Evolutionary conservation across 306 rosid genomes (phyloP), one percentile per base, ranked within the genome.

Genomic region (Lupinus albus): DNA sequence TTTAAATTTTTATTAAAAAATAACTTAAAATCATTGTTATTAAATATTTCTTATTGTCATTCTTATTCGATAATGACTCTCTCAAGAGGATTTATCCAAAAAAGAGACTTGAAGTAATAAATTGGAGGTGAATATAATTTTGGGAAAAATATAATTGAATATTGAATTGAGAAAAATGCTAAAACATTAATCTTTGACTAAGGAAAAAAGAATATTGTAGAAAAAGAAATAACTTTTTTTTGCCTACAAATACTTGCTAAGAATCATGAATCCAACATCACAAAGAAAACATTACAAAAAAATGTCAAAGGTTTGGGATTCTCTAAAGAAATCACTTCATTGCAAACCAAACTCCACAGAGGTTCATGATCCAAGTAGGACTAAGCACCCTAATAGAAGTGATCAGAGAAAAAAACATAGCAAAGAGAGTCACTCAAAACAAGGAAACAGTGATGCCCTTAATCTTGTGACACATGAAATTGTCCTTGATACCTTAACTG

Each of bases 291-390:
- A 25, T 25, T 25, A 2, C 30, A 5, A 67, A 6, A 63, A 14
- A 64, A 83, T 84, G 89, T 60, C 84, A 30, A 70, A 39, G 6
- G 5, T 75, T 52, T 84, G 81, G 87, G 25, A 1, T 57, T 35
- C 65, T 72, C 59, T 82, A 59, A 84, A 67, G 78, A 84, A 68
- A 53, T 80, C 89, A 47, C 56, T 80, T 55, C 57, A 14, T 32
- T 82, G 85, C 84, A 84, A 75, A 50, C 30, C 79, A 35, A 30
- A 68, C 11, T 67, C 65, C 28, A 65, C 80, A 32, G 87, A 80
- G 48, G 86, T 84, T 59, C 59, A 76, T 79, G 85, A 77, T 54
- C 83, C 87, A 1, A 48, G 44, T 48, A 36, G 59, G 68, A 66
- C 17, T 9, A 45, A 33, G 9, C 52, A 74, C n/a, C 64, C 71